Evolutionary conservation across 2,329 filamentous ascomycete species (phyloP), one percentile per base, ranked within the genome.

Genomic region (Aspergillus glaucus): DNA sequence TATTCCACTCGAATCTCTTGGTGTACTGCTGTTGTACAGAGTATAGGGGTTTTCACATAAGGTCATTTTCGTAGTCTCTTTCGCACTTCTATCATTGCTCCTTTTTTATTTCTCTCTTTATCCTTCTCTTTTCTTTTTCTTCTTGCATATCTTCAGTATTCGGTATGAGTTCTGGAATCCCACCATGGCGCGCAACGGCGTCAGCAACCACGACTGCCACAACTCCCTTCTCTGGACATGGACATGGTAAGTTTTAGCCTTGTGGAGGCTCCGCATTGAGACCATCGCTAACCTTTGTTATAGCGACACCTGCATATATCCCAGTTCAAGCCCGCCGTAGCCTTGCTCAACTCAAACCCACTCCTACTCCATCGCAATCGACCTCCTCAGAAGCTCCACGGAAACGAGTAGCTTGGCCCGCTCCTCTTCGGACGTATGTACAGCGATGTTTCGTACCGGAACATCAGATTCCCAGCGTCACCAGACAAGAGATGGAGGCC

Each of bases 401-500:
- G 76, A 78, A 67, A 72, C 72, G 77, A 86, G 73, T 84, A 60
- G 82, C 86, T 59, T 97, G 89, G 85, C 85, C 90, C 28, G 75
- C 81, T 40, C 81, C 85, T n/a, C 88, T 97, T 51, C 87, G 90
- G 59, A 77, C 79, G 56, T 97, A 96, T 72, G 92, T 97, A 28
- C 86, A 90, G 62, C 84, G 90, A 62, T 91, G 90, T 22, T 97
- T 97, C 66, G 82, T 87, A 45, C 80, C 82, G 22, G 80, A 83
- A 50, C 87, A 90, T 64, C 75, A 84, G 55, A 78, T 87, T 53
- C 62, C 78, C 4, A 78, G 79, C 36, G 80, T 91, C 42, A 68
- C 74, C 45, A 79, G 80, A 46, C 62, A 77, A 46, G 89, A 95
- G 49, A 86, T 96, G 77, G 87, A 95, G 68, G 75, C 77, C 51